Evolutionary conservation across 2,329 filamentous ascomycete species (phyloP).

Genomic region (Pseudogymnoascus sp.): DNA sequence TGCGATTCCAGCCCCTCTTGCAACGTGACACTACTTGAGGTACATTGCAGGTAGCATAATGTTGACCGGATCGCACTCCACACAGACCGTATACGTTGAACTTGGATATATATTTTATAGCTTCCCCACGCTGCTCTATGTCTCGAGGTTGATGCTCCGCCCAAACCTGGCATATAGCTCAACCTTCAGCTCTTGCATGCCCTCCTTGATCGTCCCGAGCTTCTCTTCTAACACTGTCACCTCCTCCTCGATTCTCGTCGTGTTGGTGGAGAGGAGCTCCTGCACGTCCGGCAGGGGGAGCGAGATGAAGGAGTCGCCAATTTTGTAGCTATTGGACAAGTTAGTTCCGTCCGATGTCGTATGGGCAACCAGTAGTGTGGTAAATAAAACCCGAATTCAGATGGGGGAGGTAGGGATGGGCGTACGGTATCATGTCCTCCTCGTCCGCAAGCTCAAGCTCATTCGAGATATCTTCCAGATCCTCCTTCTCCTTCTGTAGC

Average conservation of each 20-base stretch:
- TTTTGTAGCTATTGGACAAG: constrained; percentile 68
- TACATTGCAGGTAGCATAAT: background rate
- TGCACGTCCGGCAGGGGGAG: constrained; percentile 79
- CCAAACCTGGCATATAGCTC: constrained; percentile 92
- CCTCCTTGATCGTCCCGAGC: constrained; percentile 66
- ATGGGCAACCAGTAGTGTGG: too few species aligned
- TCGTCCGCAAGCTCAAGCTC: constrained; percentile 95
- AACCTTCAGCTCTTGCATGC: constrained; percentile 86
- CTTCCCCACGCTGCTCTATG: constrained; percentile 40
- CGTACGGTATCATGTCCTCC: constrained; percentile 85
- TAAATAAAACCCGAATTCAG: background rate
- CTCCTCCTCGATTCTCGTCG: constrained; percentile 67
- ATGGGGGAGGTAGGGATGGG: constrained; percentile 15
- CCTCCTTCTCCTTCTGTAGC: constrained; percentile 93
- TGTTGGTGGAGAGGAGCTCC: constrained; percentile 68
- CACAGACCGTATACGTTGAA: background rate
- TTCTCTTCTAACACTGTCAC: constrained; percentile 71
- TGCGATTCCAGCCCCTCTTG: background rate
- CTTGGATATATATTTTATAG: constrained; percentile 7
- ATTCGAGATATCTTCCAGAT: constrained; percentile 83
- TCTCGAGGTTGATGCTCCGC: constrained; percentile 93
- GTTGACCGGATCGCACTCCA: background rate
- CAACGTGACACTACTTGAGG: background rate
- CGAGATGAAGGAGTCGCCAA: constrained; percentile 91
- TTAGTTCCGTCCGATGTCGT: background rate